Evolutionary conservation across 2,329 filamentous ascomycete species (phyloP), one percentile per base, ranked within the genome.

Genomic region (Bipolaris cookei): DNA sequence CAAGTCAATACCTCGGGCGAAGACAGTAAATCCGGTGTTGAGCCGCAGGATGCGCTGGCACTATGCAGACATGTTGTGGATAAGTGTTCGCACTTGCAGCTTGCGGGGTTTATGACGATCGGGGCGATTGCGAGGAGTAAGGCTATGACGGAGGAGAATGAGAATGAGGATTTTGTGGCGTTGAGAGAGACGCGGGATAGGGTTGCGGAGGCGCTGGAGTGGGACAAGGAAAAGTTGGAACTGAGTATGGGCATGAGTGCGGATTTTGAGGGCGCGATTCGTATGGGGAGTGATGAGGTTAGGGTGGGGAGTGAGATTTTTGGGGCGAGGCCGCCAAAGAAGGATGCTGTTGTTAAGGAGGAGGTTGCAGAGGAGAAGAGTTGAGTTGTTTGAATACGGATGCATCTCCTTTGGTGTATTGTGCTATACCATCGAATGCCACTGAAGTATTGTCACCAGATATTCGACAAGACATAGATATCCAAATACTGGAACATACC

Each of bases 181-280:
- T 76, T 99, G 71, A 81, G 80, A 48, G 83, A 89, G 69, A 88
- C 90, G 73, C 82, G 91, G 54, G 90, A 96, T 74, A 76, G 85
- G 13, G 86, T 97, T 2, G 85, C 83, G 2, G 71, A 78, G 70
- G 88, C 88, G 64, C 70, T 93, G 49, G 85, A 81, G 0, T 65
- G 86, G 38, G 73, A 80, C 14, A 74, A 81, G 14, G 78, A 80
- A n/a, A 82, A 83, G 59, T 74, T 97, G 68, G 92, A 97, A 81
- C 77, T 98, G 77, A 97, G 93, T 77, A 99, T 99, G 94, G 94
- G 94, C 6, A 99, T 99, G 95, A 97, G 92, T 74, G 88, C 91
- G 71, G 95, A 99, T 77, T 99, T 94, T 76, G 93, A 97, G 80
- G 90, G 89, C 6, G 95, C 95, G 0, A 88, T 98, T 70, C 79